Percentiles rank a stretch among this genome's conserved stretches.
These are phyloP conservation scores for Pseudoscleropodium purum DNA, from an alignment of 225 moss, liverwort and hornwort species.

Conservation along the genomic window DNA sequence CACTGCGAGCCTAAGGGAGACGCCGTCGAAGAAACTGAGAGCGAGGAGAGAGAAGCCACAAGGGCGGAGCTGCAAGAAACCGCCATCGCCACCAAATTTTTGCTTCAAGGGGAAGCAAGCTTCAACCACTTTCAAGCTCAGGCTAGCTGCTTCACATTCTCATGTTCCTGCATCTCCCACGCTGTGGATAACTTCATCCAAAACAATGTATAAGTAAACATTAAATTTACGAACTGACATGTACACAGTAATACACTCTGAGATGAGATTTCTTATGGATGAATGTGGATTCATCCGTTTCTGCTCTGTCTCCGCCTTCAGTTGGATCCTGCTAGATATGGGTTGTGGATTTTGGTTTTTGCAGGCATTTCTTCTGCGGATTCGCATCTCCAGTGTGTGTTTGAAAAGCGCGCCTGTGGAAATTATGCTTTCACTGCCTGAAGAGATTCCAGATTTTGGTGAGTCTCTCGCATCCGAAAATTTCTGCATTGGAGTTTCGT, in stretches of 20 bases:
- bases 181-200: neutral
- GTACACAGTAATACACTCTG: neutral
- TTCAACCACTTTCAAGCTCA: neutral
- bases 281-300: neutral
- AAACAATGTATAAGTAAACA: neutral
- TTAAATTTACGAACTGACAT: neutral
- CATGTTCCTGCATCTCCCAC: neutral
- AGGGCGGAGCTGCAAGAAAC: conserved; percentile 22
- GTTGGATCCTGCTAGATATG: neutral
- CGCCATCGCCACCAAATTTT: conserved; percentile 11
- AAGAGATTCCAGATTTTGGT: neutral
- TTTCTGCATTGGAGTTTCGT: neutral
- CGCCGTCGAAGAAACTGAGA: neutral
- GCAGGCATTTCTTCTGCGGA: neutral
- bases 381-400: neutral
- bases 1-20: conserved; percentile 7
- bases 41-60: neutral
- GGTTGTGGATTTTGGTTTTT: neutral
- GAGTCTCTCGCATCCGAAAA: neutral
- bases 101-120: neutral
- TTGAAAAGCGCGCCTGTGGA: neutral
- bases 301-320: neutral
- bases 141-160: neutral
- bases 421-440: neutral
- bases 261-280: neutral